A percentile compares a stretch with the other conserved stretches of the same genome.
phyloP scores from a whole-genome alignment of 23 red algal genomes.

The Gracilaria caudata region DNA sequence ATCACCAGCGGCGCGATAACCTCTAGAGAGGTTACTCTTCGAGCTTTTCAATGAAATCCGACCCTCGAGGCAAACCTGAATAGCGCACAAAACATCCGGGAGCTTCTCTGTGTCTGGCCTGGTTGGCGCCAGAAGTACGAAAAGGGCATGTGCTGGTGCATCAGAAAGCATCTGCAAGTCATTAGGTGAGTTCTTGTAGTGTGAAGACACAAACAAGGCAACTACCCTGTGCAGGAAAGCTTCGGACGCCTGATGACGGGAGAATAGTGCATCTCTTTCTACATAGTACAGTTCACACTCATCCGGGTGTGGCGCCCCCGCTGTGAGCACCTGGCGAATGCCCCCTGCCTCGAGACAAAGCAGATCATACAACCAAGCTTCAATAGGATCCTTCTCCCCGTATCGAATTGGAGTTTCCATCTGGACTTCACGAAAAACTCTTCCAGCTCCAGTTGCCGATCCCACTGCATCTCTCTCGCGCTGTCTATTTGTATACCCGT shows the following conservation, averaged over 20 bases:
- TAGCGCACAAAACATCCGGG: conserved; percentile 87
- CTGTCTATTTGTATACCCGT: conserved; percentile 36
- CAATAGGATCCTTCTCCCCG: conserved; percentile 83
- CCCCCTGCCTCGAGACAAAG: conserved; percentile 89
- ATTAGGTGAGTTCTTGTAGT: conserved; percentile 99
- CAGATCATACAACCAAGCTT: conserved; percentile 95
- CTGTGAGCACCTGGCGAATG: conserved; percentile 45
- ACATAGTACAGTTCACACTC: conserved; percentile 89
- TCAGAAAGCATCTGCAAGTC: conserved; percentile 97
- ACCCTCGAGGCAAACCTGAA: conserved; percentile 97
- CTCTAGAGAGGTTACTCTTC: conserved; percentile 59
- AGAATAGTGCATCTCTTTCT: conserved; percentile 92
- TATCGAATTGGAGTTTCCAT: conserved; percentile 95
- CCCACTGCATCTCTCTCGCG: conserved; percentile 23
- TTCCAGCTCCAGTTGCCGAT: conserved; percentile 44
- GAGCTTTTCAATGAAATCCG: conserved; percentile 72
- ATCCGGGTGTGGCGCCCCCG: conserved; percentile 81
- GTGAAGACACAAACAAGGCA: conserved; percentile 92
- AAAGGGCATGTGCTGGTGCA: conserved; percentile 90
- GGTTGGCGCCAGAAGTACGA: conserved; percentile 91
- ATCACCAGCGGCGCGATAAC: conserved; percentile 85
- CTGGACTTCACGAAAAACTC: conserved; percentile 83
- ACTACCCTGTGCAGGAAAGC: conserved; percentile 86
- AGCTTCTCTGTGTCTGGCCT: conserved; percentile 63
- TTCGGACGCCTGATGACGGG: conserved; percentile 81